Evolutionary conservation across 768 basidiomycete species (phyloP).

Genomic region (Mycena filopes): DNA sequence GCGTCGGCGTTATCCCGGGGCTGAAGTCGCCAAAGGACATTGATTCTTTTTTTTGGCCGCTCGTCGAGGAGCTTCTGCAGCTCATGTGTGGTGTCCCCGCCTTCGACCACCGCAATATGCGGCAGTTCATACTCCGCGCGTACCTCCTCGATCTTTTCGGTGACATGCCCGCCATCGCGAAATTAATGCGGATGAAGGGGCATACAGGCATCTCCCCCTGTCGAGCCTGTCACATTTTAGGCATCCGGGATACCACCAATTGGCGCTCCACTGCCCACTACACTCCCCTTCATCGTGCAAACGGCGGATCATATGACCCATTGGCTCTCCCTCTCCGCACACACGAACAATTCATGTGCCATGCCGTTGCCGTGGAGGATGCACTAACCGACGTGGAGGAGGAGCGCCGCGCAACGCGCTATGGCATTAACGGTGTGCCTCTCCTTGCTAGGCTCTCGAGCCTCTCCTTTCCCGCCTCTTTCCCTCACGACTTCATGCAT

Average conservation of each 20-base stretch:
- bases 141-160: slow-evolving; percentile 11
- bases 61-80: slow-evolving; percentile 39
- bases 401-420: slow-evolving; percentile 7
- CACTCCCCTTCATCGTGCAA: slow-evolving; percentile 1
- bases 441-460: slow-evolving; percentile 39
- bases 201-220: not conserved
- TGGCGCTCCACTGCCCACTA: not conserved
- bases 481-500: slow-evolving; percentile 54
- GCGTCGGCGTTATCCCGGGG: slow-evolving; percentile 47
- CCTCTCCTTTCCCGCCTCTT: slow-evolving; percentile 40
- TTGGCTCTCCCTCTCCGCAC: not conserved
- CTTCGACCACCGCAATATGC: slow-evolving; percentile 6
- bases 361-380: not conserved
- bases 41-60: slow-evolving; percentile 45
- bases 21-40: slow-evolving; percentile 40
- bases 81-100: slow-evolving; percentile 9
- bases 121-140: not conserved
- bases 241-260: not conserved
- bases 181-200: slow-evolving; percentile 16
- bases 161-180: slow-evolving; percentile 12
- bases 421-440: slow-evolving; percentile 40
- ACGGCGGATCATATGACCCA: slow-evolving; percentile 22
- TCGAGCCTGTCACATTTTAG: no score
- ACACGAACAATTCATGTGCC: slow-evolving; percentile 13
- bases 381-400: not conserved